phyloP scores from a whole-genome alignment of 148 eudicot genomes.

The Rhododendron henanense region DNA sequence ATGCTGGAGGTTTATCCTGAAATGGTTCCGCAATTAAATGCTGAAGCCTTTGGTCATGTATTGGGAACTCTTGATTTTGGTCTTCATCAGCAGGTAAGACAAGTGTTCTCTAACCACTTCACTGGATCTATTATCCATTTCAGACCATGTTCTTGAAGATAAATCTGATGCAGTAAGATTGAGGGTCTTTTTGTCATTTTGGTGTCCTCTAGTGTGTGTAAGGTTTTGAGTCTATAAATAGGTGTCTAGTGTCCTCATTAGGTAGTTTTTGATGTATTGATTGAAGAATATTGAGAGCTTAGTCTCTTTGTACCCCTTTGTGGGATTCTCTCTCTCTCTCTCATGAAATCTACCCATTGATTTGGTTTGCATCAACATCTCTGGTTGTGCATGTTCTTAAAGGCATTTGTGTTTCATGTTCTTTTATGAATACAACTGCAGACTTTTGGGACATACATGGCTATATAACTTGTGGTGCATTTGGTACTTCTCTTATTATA shows the following conservation, averaged over 20 bases:
- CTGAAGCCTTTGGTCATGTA: slow-evolving; percentile 68
- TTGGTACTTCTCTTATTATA: not conserved
- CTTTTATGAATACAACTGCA: not conserved
- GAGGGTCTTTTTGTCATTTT: not conserved
- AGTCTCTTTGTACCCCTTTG: not conserved
- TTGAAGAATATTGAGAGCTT: not conserved
- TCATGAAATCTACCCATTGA: not conserved
- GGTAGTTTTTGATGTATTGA: not conserved
- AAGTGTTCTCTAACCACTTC: not conserved
- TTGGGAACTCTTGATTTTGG: slow-evolving; percentile 83
- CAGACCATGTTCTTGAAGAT: not conserved
- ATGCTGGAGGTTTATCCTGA: slow-evolving; percentile 98
- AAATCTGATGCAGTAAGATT: too few relatives aligned
- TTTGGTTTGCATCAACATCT: not conserved
- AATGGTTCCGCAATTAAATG: slow-evolving; percentile 69
- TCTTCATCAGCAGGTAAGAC: slow-evolving; percentile 71
- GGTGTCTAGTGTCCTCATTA: not conserved
- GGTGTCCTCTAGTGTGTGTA: not conserved
- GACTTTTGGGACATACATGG: not conserved
- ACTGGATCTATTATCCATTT: not conserved
- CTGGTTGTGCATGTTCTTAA: not conserved
- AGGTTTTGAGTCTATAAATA: not conserved
- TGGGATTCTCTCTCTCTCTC: not conserved
- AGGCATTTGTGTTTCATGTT: not conserved
- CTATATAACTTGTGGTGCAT: not conserved